Percentiles rank a stretch among this genome's conserved stretches.
phyloP scores from a whole-genome alignment of 768 basidiomycete genomes.

The Lactifluus pinguis region DNA sequence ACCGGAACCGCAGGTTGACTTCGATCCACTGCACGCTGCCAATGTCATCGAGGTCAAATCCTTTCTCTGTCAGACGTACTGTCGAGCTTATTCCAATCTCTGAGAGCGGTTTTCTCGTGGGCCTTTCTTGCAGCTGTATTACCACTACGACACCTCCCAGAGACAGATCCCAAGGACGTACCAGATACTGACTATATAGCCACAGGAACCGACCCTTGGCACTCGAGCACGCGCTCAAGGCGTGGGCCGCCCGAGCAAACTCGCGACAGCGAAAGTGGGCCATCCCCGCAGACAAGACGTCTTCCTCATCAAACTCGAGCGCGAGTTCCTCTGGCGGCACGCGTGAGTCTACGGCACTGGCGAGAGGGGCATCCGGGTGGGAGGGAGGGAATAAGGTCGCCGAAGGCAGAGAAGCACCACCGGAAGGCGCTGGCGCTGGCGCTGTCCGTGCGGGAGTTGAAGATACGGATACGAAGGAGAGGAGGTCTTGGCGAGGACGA shows the following conservation, averaged over 20 bases:
- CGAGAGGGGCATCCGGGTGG: conserved; percentile 11
- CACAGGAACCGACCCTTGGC: conserved; percentile 68
- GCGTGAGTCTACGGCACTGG: conserved; percentile 7
- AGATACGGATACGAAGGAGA: conserved; percentile 35
- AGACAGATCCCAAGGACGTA: conserved; percentile 34
- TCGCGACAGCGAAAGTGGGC: conserved; percentile 72
- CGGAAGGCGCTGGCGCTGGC: neutral
- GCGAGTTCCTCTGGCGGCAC: conserved; percentile 19
- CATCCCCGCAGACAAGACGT: conserved; percentile 62
- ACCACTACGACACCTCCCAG: conserved; percentile 4
- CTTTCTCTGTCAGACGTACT: conserved; percentile 35
- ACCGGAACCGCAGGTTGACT: conserved; percentile 60
- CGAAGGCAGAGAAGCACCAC: conserved; percentile 23
- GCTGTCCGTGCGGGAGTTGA: conserved; percentile 45
- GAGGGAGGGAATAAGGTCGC: conserved; percentile 7
- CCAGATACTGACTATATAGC: conserved; percentile 78
- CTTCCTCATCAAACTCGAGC: conserved; percentile 55
- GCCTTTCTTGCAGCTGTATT: conserved; percentile 38
- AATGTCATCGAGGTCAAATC: neutral
- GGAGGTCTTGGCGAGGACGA: conserved; percentile 24
- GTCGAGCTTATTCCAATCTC: conserved; percentile 79
- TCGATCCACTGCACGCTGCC: conserved; percentile 46
- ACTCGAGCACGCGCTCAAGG: conserved; percentile 57
- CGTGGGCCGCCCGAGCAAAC: conserved; percentile 59
- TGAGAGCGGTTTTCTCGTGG: conserved; percentile 71